Evolutionary conservation across 805 yeast species (phyloP).

Genomic region (Pichia phayaonensis): DNA sequence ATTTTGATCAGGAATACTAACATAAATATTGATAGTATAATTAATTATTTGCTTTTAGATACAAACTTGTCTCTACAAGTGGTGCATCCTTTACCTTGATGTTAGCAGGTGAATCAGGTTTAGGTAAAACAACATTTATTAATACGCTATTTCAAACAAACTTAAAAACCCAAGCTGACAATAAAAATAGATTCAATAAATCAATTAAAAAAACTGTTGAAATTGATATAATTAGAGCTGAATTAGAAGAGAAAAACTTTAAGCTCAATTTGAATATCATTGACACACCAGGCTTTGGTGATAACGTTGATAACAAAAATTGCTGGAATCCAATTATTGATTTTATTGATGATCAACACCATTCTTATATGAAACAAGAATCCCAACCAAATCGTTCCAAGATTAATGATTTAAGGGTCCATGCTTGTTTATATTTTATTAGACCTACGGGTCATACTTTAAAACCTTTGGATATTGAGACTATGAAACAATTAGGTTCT

Average conservation of each 20-base stretch:
- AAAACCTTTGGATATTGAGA: conserved; percentile 80
- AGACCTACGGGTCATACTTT: conserved; percentile 87
- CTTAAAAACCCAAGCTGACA: conserved; percentile 51
- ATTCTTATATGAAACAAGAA: conserved; percentile 82
- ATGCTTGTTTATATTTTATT: conserved; percentile 83
- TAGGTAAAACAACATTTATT: conserved; percentile 88
- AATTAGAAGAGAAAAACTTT: conserved; percentile 78
- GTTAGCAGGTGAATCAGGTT: conserved; percentile 88
- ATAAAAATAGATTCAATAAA: conserved; percentile 48
- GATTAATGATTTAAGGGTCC: conserved; percentile 78
- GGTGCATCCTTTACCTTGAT: conserved; percentile 74
- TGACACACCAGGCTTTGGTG: conserved; percentile 94
- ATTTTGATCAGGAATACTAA: background rate
- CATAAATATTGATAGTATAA: background rate
- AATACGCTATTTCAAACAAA: conserved; percentile 77
- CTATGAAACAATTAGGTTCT: conserved; percentile 74
- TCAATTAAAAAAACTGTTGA: conserved; percentile 66
- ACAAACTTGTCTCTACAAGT: conserved; percentile 64
- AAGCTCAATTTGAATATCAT: conserved; percentile 68
- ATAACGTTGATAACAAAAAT: conserved; percentile 75
- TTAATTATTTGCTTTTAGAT: conserved; percentile 30
- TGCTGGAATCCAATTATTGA: conserved; percentile 84
- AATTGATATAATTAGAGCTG: conserved; percentile 72
- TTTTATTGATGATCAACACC: conserved; percentile 88
- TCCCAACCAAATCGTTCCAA: conserved; percentile 73